Evolutionary conservation across 306 rosid species (phyloP), one percentile per base, ranked within the genome.

Genomic region (Gillenia trifoliata): DNA sequence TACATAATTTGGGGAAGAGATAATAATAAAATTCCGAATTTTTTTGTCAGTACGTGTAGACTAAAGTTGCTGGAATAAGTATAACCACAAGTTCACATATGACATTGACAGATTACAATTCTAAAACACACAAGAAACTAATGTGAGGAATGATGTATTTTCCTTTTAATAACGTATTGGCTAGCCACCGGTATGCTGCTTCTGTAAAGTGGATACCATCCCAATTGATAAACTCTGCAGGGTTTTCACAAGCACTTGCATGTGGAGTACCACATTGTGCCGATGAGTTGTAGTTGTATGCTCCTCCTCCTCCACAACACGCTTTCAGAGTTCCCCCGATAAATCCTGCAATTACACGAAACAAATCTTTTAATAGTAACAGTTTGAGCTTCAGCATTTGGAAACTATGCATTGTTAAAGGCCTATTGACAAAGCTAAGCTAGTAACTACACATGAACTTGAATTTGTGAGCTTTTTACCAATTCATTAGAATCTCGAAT

Each of bases 231-330:
- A 71, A 71, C 2, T 54, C 23, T 54, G 66, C 36, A 57, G 75
- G 75, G 25, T 36, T 56, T 23, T 56, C 28, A 57, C 40, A 71
- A 26, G 66, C 66, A 38, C 52, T 71, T 36, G 75, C 75, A 26
- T 36, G 10, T 16, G 8, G 15, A 38, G 54, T 1, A 10, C 66
- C 75, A 38, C 75, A 56, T 56, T 34, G 17, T 10, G 55, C 75
- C 5, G 66, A 71, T 38, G 54, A 71, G 36, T 57, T 71, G 55
- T 34, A 71, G 56, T 56, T 71, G 75, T 56, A 71, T 38, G 66
- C 34, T 11, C 75, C 75, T 16, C 75, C 75, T 9, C 75, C 54
- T 71, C 66, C 75, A 38, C 66, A 71, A 17, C 75, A 56, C 17
- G 55, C 36, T 56, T 57, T 11, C 4, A 16, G 6, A 13, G 55